phyloP scores from a whole-genome alignment of 2,329 filamentous ascomycete species.

The Colletotrichum graminicola region DNA sequence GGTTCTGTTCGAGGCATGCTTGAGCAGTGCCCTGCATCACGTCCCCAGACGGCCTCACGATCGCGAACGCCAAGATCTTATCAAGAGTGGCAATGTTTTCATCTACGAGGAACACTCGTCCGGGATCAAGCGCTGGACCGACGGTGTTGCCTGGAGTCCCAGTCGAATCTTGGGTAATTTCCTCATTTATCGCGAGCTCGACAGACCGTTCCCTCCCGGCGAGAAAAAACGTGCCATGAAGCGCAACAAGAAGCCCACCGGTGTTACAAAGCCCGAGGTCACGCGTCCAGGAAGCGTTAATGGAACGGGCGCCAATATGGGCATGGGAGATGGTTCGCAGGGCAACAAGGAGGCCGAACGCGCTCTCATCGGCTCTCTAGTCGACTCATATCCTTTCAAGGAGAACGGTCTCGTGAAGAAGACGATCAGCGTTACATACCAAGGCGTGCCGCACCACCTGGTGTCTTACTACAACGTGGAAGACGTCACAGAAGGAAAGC shows the following conservation, averaged over 20 bases:
- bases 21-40: slow-evolving; percentile 77
- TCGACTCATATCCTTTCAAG: slow-evolving; percentile 93
- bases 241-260: slow-evolving; percentile 63
- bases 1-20: slow-evolving; percentile 82
- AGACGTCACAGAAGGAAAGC: slow-evolving; percentile 75
- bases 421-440: slow-evolving; percentile 84
- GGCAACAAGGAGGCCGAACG: slow-evolving; percentile 39
- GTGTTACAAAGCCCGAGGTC: slow-evolving; percentile 52
- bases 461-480: slow-evolving; percentile 90
- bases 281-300: slow-evolving; percentile 44
- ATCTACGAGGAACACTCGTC: slow-evolving; percentile 93
- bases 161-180: slow-evolving; percentile 89
- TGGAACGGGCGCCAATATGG: slow-evolving; percentile 15
- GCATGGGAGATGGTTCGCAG: slow-evolving; percentile 31
- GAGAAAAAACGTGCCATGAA: slow-evolving; percentile 89
- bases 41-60: slow-evolving; percentile 89
- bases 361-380: slow-evolving; percentile 68
- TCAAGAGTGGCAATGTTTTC: slow-evolving; percentile 87
- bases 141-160: slow-evolving; percentile 91
- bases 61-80: slow-evolving; percentile 80
- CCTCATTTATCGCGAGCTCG: slow-evolving; percentile 85
- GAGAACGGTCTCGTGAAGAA: slow-evolving; percentile 88
- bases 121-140: slow-evolving; percentile 94
- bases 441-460: slow-evolving; percentile 83
- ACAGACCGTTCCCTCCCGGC: slow-evolving; percentile 81